Evolutionary conservation across 805 yeast species (phyloP).

Genomic region (Saccharomycopsis olivae): DNA sequence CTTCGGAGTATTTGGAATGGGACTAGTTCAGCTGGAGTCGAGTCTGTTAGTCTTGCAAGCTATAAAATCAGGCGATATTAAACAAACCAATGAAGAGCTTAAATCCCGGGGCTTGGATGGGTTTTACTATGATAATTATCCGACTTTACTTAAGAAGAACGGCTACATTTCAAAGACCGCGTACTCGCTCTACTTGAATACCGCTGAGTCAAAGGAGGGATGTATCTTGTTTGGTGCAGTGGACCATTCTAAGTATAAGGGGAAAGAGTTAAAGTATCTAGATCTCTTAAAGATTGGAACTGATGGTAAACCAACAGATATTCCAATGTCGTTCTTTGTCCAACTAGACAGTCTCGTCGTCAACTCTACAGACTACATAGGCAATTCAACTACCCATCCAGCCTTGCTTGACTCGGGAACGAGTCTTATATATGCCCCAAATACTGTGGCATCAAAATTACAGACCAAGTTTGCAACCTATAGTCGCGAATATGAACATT

Average conservation of each 20-base stretch:
- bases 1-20: slow-evolving; percentile 58
- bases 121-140: slow-evolving; percentile 40
- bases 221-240: slow-evolving; percentile 61
- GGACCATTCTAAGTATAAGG: slow-evolving; percentile 51
- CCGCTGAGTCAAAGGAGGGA: slow-evolving; percentile 31
- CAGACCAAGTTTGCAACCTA: slow-evolving; percentile 21
- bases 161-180: slow-evolving; percentile 46
- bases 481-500: slow-evolving; percentile 20
- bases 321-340: neutral
- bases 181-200: slow-evolving; percentile 51
- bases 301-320: no score
- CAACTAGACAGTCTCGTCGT: neutral
- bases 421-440: slow-evolving; percentile 35
- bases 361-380: no score
- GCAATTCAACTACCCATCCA: slow-evolving; percentile 19
- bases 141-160: slow-evolving; percentile 43
- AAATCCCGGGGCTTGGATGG: slow-evolving; percentile 22
- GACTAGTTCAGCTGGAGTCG: slow-evolving; percentile 62
- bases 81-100: neutral
- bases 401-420: slow-evolving; percentile 37
- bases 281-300: neutral
- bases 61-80: slow-evolving; percentile 1
- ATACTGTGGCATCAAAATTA: slow-evolving; percentile 19
- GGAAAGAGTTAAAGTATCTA: slow-evolving; percentile 20
- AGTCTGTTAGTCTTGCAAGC: slow-evolving; percentile 59